Evolutionary conservation across 2,329 filamentous ascomycete species (phyloP).

Genomic region (Neofusicoccum sp.): DNA sequence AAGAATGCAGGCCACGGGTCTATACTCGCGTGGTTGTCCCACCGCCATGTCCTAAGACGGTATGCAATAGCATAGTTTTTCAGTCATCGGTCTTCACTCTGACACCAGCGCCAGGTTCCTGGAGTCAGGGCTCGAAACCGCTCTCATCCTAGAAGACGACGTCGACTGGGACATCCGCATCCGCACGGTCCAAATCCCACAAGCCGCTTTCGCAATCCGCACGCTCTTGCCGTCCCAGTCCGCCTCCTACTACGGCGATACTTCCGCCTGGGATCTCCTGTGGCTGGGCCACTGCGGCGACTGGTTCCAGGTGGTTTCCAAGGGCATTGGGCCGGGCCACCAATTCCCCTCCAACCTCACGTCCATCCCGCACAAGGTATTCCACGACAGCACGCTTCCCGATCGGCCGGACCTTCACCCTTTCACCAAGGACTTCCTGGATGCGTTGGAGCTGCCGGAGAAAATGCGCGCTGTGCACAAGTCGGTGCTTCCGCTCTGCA

Average conservation of each 20-base stretch:
- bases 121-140: slow-evolving; percentile 40
- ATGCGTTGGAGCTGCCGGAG: slow-evolving; percentile 35
- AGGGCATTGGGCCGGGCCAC: slow-evolving; percentile 17
- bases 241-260: slow-evolving; percentile 41
- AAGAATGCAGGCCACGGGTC: slow-evolving; percentile 37
- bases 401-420: slow-evolving; percentile 37
- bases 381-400: slow-evolving; percentile 39
- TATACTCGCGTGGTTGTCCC: slow-evolving; percentile 45
- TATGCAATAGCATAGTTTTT: slow-evolving; percentile 23
- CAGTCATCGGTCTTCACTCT: too few relatives aligned
- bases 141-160: slow-evolving; percentile 46
- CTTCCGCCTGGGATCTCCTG: slow-evolving; percentile 42
- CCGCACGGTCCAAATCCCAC: slow-evolving; percentile 42
- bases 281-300: slow-evolving; percentile 48
- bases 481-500: slow-evolving; percentile 44
- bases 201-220: slow-evolving; percentile 40
- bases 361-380: slow-evolving; percentile 32
- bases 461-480: slow-evolving; percentile 40
- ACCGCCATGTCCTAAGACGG: slow-evolving; percentile 41
- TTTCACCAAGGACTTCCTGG: slow-evolving; percentile 39
- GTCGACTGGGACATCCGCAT: slow-evolving; percentile 47
- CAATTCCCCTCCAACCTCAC: slow-evolving; percentile 31
- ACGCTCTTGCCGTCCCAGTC: slow-evolving; percentile 34
- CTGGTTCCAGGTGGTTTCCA: slow-evolving; percentile 33
- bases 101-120: slow-evolving; percentile 37